phyloP scores from a whole-genome alignment of 306 rosid genomes.

The Morella rubra region DNA sequence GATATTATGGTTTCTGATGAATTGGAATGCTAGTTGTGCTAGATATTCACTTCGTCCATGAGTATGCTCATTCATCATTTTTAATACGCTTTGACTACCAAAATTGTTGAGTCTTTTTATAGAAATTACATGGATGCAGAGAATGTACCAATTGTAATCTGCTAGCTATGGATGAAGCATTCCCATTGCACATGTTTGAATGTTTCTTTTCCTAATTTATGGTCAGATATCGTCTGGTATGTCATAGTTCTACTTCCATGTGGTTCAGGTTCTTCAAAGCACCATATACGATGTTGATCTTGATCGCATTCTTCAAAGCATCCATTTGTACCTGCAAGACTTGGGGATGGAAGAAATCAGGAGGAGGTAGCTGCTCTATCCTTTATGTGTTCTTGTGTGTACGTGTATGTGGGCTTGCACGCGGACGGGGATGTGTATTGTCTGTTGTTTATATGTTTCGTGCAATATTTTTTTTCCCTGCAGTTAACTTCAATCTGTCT shows the following conservation, averaged over 20 bases:
- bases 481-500: background rate
- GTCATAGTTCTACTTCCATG: constrained; percentile 20
- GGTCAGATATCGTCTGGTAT: background rate
- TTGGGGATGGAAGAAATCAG: constrained; percentile 99
- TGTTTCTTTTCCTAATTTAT: background rate
- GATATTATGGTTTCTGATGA: background rate
- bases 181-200: background rate
- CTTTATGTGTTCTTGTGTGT: background rate
- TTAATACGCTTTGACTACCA: constrained; percentile 7
- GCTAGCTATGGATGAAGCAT: background rate
- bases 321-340: constrained; percentile 94
- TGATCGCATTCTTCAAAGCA: constrained; percentile 95
- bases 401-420: too few species aligned
- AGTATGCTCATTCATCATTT: constrained; percentile 3
- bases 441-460: background rate
- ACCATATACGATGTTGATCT: constrained; percentile 93
- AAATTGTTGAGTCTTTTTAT: background rate
- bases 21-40: background rate
- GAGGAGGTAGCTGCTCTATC: constrained; percentile 64
- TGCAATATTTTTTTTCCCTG: background rate
- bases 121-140: background rate
- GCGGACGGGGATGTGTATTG: background rate
- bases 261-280: constrained; percentile 91
- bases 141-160: background rate
- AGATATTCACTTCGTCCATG: background rate